Evolutionary conservation across 805 yeast species (phyloP).

Genomic region (Candida patagonica): DNA sequence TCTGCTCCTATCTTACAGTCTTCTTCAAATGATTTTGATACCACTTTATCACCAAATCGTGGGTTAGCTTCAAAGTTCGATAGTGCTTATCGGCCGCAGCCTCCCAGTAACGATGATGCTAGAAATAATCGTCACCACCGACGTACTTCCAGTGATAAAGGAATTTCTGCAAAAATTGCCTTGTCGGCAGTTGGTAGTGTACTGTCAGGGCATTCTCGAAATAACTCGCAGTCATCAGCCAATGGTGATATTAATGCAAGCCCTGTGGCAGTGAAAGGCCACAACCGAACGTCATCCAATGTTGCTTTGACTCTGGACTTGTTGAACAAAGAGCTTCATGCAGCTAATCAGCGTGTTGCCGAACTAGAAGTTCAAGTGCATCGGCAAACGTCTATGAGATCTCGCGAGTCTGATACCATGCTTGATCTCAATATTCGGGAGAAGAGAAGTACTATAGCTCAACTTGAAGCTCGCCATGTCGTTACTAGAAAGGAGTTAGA

Average conservation of each 20-base stretch:
- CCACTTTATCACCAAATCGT: no score
- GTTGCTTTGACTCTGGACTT: background rate
- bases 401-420: background rate
- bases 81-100: no score
- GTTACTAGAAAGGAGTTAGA: conserved; percentile 33
- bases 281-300: conserved; percentile 4
- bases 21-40: no score
- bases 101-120: no score
- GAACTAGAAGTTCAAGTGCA: conserved; percentile 20
- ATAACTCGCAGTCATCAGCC: background rate
- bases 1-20: conserved; percentile 7
- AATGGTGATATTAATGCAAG: background rate
- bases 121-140: conserved; percentile 7
- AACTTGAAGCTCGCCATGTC: conserved; percentile 26
- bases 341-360: conserved; percentile 22
- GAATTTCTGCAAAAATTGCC: conserved; percentile 4
- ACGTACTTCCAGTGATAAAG: conserved; percentile 10
- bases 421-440: conserved; percentile 18
- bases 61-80: no score
- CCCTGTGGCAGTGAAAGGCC: conserved; percentile 1
- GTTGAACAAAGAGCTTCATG: conserved; percentile 18
- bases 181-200: conserved; percentile 1
- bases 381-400: conserved; percentile 3
- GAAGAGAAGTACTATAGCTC: conserved; percentile 28
- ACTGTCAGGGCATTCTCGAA: background rate